Evolutionary conservation across 805 yeast genomes (phyloP).

Genomic region (Candida wancherniae): DNA sequence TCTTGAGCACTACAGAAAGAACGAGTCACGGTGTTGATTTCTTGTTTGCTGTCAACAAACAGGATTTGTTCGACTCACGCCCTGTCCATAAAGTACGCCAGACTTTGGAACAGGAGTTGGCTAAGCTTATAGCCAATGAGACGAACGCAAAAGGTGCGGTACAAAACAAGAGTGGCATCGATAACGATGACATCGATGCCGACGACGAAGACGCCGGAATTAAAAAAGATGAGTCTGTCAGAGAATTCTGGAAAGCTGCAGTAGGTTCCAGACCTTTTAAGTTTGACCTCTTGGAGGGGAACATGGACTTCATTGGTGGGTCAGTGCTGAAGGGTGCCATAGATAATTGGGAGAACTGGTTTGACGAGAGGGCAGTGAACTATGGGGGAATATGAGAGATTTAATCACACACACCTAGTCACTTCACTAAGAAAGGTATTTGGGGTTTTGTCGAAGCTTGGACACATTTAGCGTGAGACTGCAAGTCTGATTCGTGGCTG

Average conservation of each 20-base stretch:
- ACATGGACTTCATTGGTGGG: constrained; percentile 67
- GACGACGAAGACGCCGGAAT: constrained; percentile 28
- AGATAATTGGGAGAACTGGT: constrained; percentile 70
- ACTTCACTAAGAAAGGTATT: no score
- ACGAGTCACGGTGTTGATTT: constrained; percentile 68
- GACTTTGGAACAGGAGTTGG: constrained; percentile 60
- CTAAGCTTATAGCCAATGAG: constrained; percentile 46
- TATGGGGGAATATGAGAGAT: constrained; percentile 17
- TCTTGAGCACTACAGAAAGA: constrained; percentile 60
- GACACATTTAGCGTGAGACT: no score
- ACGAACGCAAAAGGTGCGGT: constrained; percentile 22
- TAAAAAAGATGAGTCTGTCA: constrained; percentile 35
- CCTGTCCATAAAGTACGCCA: constrained; percentile 59
- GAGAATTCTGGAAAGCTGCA: constrained; percentile 42
- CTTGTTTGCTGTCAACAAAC: constrained; percentile 77
- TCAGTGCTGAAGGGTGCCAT: constrained; percentile 57
- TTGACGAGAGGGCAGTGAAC: constrained; percentile 69
- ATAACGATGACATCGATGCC: constrained; percentile 27
- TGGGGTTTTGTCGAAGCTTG: no score
- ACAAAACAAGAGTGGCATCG: constrained; percentile 32
- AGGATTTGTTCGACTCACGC: constrained; percentile 78
- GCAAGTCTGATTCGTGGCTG: no score
- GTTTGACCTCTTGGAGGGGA: constrained; percentile 69
- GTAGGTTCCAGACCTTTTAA: constrained; percentile 41
- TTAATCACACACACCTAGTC: no score